phyloP scores from a whole-genome alignment of 2,329 filamentous ascomycete species.

The Lasiodiplodia hormozganensis region DNA sequence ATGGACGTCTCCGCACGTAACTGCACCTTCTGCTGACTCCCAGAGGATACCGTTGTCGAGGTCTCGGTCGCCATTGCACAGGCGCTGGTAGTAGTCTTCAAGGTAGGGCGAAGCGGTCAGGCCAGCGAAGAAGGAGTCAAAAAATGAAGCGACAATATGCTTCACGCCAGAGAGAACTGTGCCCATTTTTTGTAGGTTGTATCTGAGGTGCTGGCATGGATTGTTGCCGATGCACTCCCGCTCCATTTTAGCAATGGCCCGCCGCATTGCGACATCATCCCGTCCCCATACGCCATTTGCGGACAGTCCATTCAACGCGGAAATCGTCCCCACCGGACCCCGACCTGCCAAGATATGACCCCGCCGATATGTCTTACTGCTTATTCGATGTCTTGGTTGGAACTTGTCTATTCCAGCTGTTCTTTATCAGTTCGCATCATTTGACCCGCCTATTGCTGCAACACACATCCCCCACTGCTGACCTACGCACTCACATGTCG shows the following conservation, averaged over 20 bases:
- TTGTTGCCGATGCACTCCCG: background rate
- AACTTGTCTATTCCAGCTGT: constrained; percentile 10
- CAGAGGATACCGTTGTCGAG: constrained; percentile 11
- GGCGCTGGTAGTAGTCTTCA: constrained; percentile 16
- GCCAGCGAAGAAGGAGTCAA: constrained; percentile 12
- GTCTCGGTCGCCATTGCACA: constrained; percentile 20
- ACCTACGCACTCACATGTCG: constrained; percentile 8
- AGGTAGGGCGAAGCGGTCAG: constrained; percentile 22
- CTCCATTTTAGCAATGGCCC: constrained; percentile 5
- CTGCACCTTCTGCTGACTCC: constrained; percentile 23
- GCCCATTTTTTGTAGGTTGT: background rate
- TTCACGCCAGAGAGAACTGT: constrained; percentile 5
- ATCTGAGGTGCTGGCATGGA: background rate
- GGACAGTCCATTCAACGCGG: background rate
- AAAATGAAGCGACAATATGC: constrained; percentile 14
- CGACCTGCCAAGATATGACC: constrained; percentile 8
- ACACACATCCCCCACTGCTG: constrained; percentile 19
- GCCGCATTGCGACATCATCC: constrained; percentile 27
- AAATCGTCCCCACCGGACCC: constrained; percentile 7
- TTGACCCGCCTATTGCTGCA: constrained; percentile 23
- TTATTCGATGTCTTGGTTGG: constrained; percentile 9
- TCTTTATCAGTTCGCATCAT: constrained; percentile 24
- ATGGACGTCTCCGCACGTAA: constrained; percentile 24
- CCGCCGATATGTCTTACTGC: constrained; percentile 11
- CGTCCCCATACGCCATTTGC: constrained; percentile 17